Base-by-base conservation (phyloP, 2,329 filamentous ascomycete species). In the Plenodomus biglobosus region DNA sequence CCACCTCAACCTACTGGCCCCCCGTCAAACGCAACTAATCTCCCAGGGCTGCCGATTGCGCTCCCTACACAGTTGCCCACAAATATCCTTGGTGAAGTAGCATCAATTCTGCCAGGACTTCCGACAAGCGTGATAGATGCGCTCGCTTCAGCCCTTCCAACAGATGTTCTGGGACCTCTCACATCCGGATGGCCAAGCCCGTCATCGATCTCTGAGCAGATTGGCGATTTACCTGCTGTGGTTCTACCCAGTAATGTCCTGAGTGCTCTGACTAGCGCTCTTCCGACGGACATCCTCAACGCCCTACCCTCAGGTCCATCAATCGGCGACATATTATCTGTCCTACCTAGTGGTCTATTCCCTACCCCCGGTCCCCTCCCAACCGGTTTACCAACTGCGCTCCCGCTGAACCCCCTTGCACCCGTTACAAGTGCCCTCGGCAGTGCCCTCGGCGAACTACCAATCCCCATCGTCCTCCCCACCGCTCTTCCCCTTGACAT, bases 401-500 rank as follows among this genome's bases (percentile, higher is more conserved):
- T 37, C 16, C 16, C 35, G 11, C 6, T 3, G 11, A 32, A 32
- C 27, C 27, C 27, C 11, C 27, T 32, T 3, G 27, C 3, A 11
- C 37, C 35, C 18, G 21, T 45, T 15, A 17, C 36, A 3, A 17
- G 22, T 21, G 3, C 40, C 11, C 22, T 39, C 15, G 15, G 16
- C 35, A 37, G 24, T 21, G 20, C 37, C 8, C 30, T 44, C 11
- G 41, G 38, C 32, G 46, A 42, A 11, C 40, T 41, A 16, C 37
- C 44, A 8, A n/a, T 19, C 39, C 32, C 22, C 6, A 11, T 32
- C 11, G 8, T 3, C 3, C 7, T 32, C 11, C 27, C 27, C 11
- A 32, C 27, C 8, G 27, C 13, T 11, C 8, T 32, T 3, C 27
- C 27, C 15, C 27, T 32, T 11, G 27, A 32, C 15, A 11, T 32